Conservation (phyloP, 108 stramenopile species). For the Epithemia pelagica region DNA sequence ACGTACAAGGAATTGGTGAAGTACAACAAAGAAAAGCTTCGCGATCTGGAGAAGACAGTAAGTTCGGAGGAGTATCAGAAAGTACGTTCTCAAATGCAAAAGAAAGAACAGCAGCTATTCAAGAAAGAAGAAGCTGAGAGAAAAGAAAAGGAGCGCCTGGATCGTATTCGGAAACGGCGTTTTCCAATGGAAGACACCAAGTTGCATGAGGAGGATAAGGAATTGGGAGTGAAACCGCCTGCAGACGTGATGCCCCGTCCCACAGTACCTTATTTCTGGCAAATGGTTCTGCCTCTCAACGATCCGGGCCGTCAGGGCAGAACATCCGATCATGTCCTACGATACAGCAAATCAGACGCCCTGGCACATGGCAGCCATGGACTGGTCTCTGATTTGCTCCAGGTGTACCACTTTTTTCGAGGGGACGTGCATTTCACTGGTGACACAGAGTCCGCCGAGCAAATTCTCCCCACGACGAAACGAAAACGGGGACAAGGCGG, state of each 20-base stretch:
- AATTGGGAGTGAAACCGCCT: constrained; percentile 52
- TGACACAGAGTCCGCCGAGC: background rate
- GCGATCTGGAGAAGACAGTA: constrained; percentile 23
- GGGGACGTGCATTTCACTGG: constrained; percentile 47
- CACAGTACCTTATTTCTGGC: constrained; percentile 35
- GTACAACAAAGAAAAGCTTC: background rate
- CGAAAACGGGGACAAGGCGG: background rate
- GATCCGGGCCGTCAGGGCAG: constrained; percentile 5
- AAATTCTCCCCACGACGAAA: background rate
- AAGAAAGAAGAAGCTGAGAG: constrained; percentile 24
- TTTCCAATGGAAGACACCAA: constrained; percentile 79
- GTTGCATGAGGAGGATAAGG: constrained; percentile 71
- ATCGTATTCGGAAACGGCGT: constrained; percentile 55
- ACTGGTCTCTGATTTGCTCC: constrained; percentile 54
- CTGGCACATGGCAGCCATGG: constrained; percentile 26
- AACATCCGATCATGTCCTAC: constrained; percentile 8
- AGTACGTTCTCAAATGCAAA: background rate
- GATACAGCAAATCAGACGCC: constrained; percentile 9
- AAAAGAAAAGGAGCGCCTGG: constrained; percentile 35
- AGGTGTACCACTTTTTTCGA: constrained; percentile 76
- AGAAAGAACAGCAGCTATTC: constrained; percentile 10
- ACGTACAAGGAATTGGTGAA: constrained; percentile 21
- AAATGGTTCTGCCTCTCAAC: background rate
- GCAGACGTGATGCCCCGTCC: constrained; percentile 44
- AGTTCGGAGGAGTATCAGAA: background rate